These are phyloP conservation scores for Aspergillus aculeatus DNA, from an alignment of 2,329 filamentous ascomycete genomes.

Conservation along the genomic window DNA sequence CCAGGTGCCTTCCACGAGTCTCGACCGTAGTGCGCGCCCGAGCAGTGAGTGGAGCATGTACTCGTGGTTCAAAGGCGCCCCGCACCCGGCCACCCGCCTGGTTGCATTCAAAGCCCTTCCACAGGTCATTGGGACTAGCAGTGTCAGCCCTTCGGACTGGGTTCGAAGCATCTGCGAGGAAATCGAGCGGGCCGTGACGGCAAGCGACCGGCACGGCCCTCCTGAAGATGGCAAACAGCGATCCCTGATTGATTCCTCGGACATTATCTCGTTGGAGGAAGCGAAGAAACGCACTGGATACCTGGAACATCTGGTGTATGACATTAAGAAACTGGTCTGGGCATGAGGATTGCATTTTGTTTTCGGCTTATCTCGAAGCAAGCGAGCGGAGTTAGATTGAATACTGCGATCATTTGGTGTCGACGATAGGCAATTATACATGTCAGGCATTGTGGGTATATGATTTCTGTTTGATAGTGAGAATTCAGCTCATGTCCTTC, in stretches of 20 bases:
- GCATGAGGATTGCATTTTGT: constrained; percentile 35
- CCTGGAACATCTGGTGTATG: constrained; percentile 83
- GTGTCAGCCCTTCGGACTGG: constrained; percentile 52
- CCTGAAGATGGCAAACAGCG: constrained; percentile 12
- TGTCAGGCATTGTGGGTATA: too few species aligned
- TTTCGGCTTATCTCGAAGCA: neutral
- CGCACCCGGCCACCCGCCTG: constrained; percentile 33
- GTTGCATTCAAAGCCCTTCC: constrained; percentile 47
- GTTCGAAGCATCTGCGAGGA: constrained; percentile 69
- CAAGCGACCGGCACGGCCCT: constrained; percentile 42
- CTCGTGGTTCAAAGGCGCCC: constrained; percentile 40
- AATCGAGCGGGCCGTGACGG: constrained; percentile 66
- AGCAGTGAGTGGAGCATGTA: constrained; percentile 42
- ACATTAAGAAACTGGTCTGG: constrained; percentile 94
- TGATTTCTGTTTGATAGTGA: neutral
- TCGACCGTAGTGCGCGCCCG: constrained; percentile 27
- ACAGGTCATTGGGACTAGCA: constrained; percentile 15
- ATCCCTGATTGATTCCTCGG: constrained; percentile 54
- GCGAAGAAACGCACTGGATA: constrained; percentile 84
- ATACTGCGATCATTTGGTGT: neutral
- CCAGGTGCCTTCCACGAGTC: constrained; percentile 50
- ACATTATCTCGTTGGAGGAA: constrained; percentile 80
- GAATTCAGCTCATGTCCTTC: too few species aligned
- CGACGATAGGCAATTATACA: neutral
- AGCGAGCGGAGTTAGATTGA: neutral